Percentiles rank a stretch among this genome's conserved stretches.
These are phyloP conservation scores for Fusarium palustre DNA, from an alignment of 2,329 filamentous ascomycete genomes.

Conservation along the genomic window DNA sequence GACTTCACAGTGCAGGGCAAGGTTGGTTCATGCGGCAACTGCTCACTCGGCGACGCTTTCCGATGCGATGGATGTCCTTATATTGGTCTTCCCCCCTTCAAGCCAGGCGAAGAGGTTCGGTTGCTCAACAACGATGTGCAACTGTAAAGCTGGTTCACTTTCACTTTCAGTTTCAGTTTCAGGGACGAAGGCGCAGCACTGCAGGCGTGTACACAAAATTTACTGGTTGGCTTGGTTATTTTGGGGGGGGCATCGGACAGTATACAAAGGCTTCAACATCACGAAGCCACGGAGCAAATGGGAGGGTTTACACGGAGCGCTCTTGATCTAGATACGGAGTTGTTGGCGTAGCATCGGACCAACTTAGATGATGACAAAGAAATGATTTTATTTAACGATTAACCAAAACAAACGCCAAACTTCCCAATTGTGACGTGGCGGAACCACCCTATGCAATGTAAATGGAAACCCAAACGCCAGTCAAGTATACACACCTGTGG, in stretches of 20 bases:
- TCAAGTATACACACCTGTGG: slow-evolving; percentile 20
- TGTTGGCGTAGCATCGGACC: slow-evolving; percentile 41
- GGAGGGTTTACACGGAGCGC: slow-evolving; percentile 40
- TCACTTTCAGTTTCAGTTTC: too few relatives aligned
- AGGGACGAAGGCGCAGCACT: slow-evolving; percentile 39
- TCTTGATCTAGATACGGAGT: slow-evolving; percentile 44
- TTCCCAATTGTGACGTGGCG: slow-evolving; percentile 30
- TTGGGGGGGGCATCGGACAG: slow-evolving; percentile 31
- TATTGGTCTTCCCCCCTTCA: slow-evolving; percentile 93
- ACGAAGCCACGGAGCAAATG: slow-evolving; percentile 32
- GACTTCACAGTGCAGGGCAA: slow-evolving; percentile 99
- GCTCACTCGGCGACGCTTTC: slow-evolving; percentile 91
- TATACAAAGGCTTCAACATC: slow-evolving; percentile 31
- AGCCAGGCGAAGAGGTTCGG: slow-evolving; percentile 93
- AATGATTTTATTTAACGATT: slow-evolving; percentile 30
- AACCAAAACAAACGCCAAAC: slow-evolving; percentile 35
- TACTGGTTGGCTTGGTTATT: slow-evolving; percentile 37
- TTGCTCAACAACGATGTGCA: slow-evolving; percentile 89
- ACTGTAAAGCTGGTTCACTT: slow-evolving; percentile 62
- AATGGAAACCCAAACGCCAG: slow-evolving; percentile 22
- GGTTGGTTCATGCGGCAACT: slow-evolving; percentile 94
- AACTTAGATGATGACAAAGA: slow-evolving; percentile 43
- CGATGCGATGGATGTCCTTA: slow-evolving; percentile 81
- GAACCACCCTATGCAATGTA: slow-evolving; percentile 33
- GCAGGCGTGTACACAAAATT: slow-evolving; percentile 43